phyloP scores from a whole-genome alignment of 163 green algal genomes.

The Coccomyxa subellipsoidea region DNA sequence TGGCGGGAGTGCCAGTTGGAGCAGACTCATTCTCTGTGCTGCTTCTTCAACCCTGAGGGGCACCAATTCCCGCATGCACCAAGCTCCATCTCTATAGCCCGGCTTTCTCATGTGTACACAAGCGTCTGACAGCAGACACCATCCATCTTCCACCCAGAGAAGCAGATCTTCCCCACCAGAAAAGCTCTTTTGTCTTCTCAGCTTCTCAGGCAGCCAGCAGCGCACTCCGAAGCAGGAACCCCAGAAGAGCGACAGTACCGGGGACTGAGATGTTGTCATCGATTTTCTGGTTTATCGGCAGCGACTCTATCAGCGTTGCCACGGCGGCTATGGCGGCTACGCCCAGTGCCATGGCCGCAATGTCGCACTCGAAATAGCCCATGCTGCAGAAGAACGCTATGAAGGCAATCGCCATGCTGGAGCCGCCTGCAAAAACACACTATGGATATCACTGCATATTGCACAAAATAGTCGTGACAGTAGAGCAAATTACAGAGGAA shows the following conservation, averaged over 20 bases:
- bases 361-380: slow-evolving; percentile 51
- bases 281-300: slow-evolving; percentile 73
- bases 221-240: slow-evolving; percentile 44
- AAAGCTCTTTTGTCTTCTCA: too few species aligned
- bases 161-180: too few species aligned
- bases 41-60: neutral
- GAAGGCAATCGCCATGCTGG: slow-evolving; percentile 49
- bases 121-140: too few species aligned
- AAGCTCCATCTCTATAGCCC: neutral
- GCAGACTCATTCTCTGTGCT: too few species aligned
- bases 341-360: slow-evolving; percentile 8
- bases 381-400: slow-evolving; percentile 50
- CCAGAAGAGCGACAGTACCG: slow-evolving; percentile 49
- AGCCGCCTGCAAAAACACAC: slow-evolving; percentile 33
- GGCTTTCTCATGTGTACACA: too few species aligned
- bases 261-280: slow-evolving; percentile 95
- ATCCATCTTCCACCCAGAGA: too few species aligned
- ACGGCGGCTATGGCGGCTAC: slow-evolving; percentile 38
- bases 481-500: too few species aligned
- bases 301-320: slow-evolving; percentile 73
- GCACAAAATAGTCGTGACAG: too few species aligned
- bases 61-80: neutral
- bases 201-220: neutral
- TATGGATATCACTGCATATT: neutral
- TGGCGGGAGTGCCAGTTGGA: too few species aligned